Evolutionary conservation across 2,329 filamentous ascomycete genomes (phyloP).

Genomic region (Mollisia scopiformis): DNA sequence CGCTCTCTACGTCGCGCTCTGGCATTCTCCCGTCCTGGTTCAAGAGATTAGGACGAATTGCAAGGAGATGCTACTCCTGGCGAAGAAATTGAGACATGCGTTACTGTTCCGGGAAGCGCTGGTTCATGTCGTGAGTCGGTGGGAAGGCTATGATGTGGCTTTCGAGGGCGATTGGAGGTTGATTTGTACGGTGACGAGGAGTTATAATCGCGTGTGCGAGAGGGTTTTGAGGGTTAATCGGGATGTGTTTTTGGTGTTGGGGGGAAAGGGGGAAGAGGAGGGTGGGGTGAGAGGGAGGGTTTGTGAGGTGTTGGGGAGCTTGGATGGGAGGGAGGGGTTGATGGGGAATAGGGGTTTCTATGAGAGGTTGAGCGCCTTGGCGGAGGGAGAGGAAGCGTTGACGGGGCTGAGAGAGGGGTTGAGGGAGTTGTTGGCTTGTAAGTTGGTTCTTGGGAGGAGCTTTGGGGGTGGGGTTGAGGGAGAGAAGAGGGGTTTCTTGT

Average conservation of each 20-base stretch:
- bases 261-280: neutral
- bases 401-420: neutral
- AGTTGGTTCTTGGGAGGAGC: slow-evolving; percentile 10
- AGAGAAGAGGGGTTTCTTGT: slow-evolving; percentile 8
- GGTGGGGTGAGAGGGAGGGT: neutral
- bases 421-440: slow-evolving; percentile 8
- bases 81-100: slow-evolving; percentile 14
- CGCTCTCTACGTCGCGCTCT: neutral
- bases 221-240: slow-evolving; percentile 6
- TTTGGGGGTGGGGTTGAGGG: slow-evolving; percentile 1
- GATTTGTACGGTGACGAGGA: slow-evolving; percentile 1
- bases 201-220: slow-evolving; percentile 13
- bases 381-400: neutral
- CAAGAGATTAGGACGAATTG: neutral
- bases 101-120: slow-evolving; percentile 19
- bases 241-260: slow-evolving; percentile 6
- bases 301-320: neutral
- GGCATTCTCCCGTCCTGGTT: neutral
- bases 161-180: slow-evolving; percentile 6
- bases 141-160: slow-evolving; percentile 7
- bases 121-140: slow-evolving; percentile 14
- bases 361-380: slow-evolving; percentile 1
- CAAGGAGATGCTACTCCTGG: slow-evolving; percentile 4
- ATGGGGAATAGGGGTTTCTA: slow-evolving; percentile 11
- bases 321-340: neutral